Conservation (phyloP, 306 rosid genomes). For the Castanea mollissima region DNA sequence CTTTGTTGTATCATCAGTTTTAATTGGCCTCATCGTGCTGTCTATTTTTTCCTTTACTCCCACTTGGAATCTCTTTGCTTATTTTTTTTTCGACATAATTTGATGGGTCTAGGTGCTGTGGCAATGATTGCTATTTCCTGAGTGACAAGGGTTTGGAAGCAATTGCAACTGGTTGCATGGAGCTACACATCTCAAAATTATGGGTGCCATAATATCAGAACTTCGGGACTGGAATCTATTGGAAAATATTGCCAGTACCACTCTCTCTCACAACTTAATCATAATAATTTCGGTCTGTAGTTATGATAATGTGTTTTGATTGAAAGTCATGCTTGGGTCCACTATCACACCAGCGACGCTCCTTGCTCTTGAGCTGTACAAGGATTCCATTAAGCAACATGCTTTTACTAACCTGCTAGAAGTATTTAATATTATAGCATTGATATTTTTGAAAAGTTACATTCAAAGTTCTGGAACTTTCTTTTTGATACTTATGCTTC, state of each 20-base stretch:
- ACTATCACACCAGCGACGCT: neutral
- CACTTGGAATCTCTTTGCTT: too few species aligned
- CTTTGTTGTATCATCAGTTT: too few species aligned
- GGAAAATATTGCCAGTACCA: constrained; percentile 83
- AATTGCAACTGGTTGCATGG: constrained; percentile 88
- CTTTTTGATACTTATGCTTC: neutral
- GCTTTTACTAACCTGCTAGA: neutral
- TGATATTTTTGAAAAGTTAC: neutral
- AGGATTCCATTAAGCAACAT: neutral
- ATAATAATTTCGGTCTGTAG: constrained; percentile 18
- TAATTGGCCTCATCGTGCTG: too few species aligned
- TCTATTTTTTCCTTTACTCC: too few species aligned
- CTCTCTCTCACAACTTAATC: constrained; percentile 31
- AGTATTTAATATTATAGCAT: neutral
- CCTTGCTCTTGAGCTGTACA: neutral
- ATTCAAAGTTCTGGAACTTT: too few species aligned
- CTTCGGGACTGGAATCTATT: constrained; percentile 69
- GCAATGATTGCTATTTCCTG: constrained; percentile 74
- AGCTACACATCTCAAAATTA: constrained; percentile 82
- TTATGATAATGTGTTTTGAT: constrained; percentile 10
- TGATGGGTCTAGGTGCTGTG: constrained; percentile 56
- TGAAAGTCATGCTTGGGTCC: constrained; percentile 6
- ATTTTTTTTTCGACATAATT: too few species aligned
- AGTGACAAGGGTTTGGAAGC: constrained; percentile 89
- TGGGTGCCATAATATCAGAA: constrained; percentile 94